These are phyloP conservation scores for Neurospora discreta DNA, from an alignment of 495 filamentous ascomycete species.

Conservation along the genomic window DNA sequence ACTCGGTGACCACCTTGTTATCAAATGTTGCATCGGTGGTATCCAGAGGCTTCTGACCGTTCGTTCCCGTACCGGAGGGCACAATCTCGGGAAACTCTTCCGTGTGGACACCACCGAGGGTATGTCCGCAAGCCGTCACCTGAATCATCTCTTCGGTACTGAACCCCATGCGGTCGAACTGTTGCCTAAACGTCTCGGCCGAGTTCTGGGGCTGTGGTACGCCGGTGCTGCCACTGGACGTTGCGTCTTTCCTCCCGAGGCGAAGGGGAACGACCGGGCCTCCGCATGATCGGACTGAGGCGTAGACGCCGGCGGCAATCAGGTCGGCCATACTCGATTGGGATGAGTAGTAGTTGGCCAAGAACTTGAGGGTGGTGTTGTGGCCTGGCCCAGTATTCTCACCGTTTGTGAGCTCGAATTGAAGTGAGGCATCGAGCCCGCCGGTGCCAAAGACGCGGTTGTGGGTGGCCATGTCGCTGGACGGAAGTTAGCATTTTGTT, in stretches of 20 bases:
- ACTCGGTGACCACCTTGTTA: slow-evolving; percentile 45
- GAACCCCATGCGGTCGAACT: slow-evolving; percentile 50
- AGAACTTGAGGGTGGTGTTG: slow-evolving; percentile 43
- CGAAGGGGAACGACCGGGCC: slow-evolving; percentile 45
- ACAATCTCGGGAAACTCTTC: slow-evolving; percentile 44
- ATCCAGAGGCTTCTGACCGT: slow-evolving; percentile 37
- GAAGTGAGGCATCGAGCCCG: slow-evolving; percentile 49
- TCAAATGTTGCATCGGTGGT: slow-evolving; percentile 39
- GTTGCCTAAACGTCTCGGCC: slow-evolving; percentile 36
- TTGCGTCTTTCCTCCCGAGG: slow-evolving; percentile 45
- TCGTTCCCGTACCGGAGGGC: slow-evolving; percentile 29
- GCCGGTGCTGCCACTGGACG: slow-evolving; percentile 34
- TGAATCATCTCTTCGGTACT: slow-evolving; percentile 46
- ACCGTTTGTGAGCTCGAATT: slow-evolving; percentile 43
- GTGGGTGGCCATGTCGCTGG: slow-evolving; percentile 45
- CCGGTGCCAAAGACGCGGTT: slow-evolving; percentile 38
- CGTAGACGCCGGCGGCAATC: slow-evolving; percentile 47
- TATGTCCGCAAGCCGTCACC: slow-evolving; percentile 51
- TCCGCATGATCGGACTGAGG: slow-evolving; percentile 46
- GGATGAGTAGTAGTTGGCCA: slow-evolving; percentile 40
- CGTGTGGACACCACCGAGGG: slow-evolving; percentile 49
- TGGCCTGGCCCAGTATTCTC: slow-evolving; percentile 52
- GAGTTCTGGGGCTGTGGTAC: slow-evolving; percentile 51
- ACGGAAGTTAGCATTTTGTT: not conserved
- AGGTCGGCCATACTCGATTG: slow-evolving; percentile 43